These are phyloP conservation scores for Myriosclerotinia curreyana DNA, from an alignment of 2,329 filamentous ascomycete genomes.

Conservation along the genomic window DNA sequence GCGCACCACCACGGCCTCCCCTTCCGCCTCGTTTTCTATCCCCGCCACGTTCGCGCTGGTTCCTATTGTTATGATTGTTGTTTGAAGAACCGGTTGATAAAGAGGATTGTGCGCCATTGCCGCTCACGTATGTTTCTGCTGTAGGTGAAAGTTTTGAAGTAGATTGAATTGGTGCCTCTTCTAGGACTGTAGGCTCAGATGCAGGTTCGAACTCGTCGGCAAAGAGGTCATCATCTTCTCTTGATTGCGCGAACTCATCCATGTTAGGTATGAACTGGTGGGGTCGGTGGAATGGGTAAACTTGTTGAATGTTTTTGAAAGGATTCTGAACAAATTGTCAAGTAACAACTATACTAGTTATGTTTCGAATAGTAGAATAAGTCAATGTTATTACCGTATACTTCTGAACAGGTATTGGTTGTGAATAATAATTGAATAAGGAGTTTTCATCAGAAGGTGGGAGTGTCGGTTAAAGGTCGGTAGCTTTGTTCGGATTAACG, in stretches of 20 bases:
- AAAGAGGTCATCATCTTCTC: slow-evolving; percentile 40
- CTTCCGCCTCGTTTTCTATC: slow-evolving; percentile 23
- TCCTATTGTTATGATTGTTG: slow-evolving; percentile 9
- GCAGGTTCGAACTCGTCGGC: slow-evolving; percentile 39
- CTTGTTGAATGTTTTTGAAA: not conserved
- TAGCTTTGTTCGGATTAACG: not conserved
- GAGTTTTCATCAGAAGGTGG: slow-evolving; percentile 14
- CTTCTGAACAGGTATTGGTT: not conserved
- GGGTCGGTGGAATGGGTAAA: not conserved
- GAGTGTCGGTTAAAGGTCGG: not conserved
- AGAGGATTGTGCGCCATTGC: slow-evolving; percentile 5
- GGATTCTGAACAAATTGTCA: not conserved
- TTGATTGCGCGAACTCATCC: slow-evolving; percentile 40
- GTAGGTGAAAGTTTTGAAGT: slow-evolving; percentile 4
- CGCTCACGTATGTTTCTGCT: slow-evolving; percentile 7
- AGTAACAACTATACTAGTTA: not conserved
- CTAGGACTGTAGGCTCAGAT: slow-evolving; percentile 27
- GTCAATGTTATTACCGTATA: not conserved
- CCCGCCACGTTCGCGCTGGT: slow-evolving; percentile 22
- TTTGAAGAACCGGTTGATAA: slow-evolving; percentile 8
- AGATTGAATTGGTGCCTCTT: slow-evolving; percentile 21
- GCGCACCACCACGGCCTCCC: slow-evolving; percentile 23
- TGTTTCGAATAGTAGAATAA: not conserved
- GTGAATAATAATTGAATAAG: not conserved
- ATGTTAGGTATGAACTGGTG: slow-evolving; percentile 25